Percentiles rank a stretch among this genome's conserved stretches.
phyloP scores from a whole-genome alignment of 768 basidiomycete genomes.

The Pisolithus tinctorius region DNA sequence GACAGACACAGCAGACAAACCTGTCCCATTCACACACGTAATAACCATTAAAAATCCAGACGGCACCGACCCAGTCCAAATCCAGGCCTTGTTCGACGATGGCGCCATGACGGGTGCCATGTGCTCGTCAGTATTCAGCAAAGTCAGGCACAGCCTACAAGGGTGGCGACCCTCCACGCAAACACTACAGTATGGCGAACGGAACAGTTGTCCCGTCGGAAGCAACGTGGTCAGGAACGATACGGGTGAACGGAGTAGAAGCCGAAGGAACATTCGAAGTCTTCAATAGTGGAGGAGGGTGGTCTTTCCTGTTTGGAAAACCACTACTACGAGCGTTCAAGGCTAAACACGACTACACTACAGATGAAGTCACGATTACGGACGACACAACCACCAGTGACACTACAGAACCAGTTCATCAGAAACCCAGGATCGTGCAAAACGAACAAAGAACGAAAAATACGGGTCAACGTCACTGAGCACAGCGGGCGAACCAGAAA shows the following conservation, averaged over 20 bases:
- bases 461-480: neutral
- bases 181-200: slow-evolving; percentile 28
- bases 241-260: neutral
- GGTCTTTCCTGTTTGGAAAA: slow-evolving; percentile 26
- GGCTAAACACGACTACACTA: slow-evolving; percentile 21
- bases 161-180: neutral
- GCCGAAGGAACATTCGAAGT: too few species aligned
- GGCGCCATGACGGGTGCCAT: neutral
- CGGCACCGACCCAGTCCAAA: neutral
- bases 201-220: slow-evolving; percentile 7
- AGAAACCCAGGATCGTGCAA: neutral
- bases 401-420: neutral
- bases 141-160: neutral
- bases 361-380: slow-evolving; percentile 3
- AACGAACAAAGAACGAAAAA: neutral
- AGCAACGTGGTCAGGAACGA: slow-evolving; percentile 4
- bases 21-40: neutral
- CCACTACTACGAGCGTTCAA: slow-evolving; percentile 15
- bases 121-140: neutral
- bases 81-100: neutral
- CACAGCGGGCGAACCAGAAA: neutral
- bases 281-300: slow-evolving; percentile 21
- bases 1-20: neutral
- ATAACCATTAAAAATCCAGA: neutral
- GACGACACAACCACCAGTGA: neutral